phyloP scores from a whole-genome alignment of 1,139 yeast species.

The Debaryomyces nepalensis region DNA sequence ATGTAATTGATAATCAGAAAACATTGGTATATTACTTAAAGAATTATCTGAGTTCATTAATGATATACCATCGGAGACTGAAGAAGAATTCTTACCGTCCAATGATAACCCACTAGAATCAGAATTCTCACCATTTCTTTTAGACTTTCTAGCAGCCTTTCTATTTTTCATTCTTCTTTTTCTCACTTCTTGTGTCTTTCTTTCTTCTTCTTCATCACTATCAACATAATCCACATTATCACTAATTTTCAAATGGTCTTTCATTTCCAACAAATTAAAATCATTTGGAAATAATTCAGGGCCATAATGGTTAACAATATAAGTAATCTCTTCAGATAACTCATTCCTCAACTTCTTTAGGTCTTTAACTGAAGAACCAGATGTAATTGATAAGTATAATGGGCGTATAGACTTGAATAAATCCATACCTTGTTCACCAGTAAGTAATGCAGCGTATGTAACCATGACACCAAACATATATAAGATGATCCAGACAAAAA shows the following conservation, averaged over 20 bases:
- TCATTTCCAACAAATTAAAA: conserved; percentile 47
- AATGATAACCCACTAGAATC: conserved; percentile 30
- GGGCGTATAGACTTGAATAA: conserved; percentile 83
- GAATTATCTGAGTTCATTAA: conserved; percentile 57
- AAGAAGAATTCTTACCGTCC: conserved; percentile 34
- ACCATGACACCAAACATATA: conserved; percentile 66
- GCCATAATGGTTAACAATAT: conserved; percentile 49
- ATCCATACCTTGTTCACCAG: conserved; percentile 95
- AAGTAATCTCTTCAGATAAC: conserved; percentile 48
- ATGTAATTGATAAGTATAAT: conserved; percentile 69
- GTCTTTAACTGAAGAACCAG: conserved; percentile 62
- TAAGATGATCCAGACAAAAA: conserved; percentile 50
- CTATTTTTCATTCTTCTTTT: conserved; percentile 40
- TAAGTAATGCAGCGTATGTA: conserved; percentile 83
- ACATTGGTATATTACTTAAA: conserved; percentile 59
- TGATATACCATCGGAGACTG: conserved; percentile 57
- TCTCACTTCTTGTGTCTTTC: conserved; percentile 57
- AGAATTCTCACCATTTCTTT: conserved; percentile 18
- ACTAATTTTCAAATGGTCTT: conserved; percentile 33
- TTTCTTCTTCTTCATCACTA: conserved; percentile 60
- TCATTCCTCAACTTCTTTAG: conserved; percentile 47
- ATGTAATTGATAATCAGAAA: conserved; percentile 51
- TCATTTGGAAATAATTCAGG: conserved; percentile 52
- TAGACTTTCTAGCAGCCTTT: conserved; percentile 29
- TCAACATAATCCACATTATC: conserved; percentile 38